Conservation (phyloP, 2,329 filamentous ascomycete genomes). For the Curvularia verruculosa region DNA sequence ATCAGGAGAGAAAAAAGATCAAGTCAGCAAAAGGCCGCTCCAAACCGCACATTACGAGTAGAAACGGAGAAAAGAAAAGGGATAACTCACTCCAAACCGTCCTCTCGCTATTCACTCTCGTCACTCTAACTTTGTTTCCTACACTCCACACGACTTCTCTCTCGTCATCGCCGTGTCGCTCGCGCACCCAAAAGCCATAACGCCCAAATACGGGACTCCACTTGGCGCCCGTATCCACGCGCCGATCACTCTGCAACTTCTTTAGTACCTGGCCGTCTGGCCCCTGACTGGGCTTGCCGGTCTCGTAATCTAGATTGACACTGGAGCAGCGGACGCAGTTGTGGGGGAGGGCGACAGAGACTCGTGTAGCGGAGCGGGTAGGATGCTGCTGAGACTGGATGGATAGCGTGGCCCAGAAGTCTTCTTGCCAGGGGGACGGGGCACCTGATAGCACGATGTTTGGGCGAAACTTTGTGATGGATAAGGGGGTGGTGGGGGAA, state of each 20-base stretch:
- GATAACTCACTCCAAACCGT: constrained; percentile 52
- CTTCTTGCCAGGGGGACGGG: constrained; percentile 52
- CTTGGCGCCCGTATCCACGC: constrained; percentile 54
- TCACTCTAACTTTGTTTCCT: constrained; percentile 54
- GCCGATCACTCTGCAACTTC: constrained; percentile 52
- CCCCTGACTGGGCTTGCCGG: constrained; percentile 49
- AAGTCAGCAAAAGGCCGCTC: not conserved
- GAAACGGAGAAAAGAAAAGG: not conserved
- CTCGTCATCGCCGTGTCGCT: constrained; percentile 10
- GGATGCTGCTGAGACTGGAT: constrained; percentile 24
- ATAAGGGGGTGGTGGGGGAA: constrained; percentile 41
- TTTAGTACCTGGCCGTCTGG: constrained; percentile 53
- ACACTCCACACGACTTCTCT: constrained; percentile 35
- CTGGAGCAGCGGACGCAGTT: constrained; percentile 56
- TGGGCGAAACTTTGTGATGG: constrained; percentile 56
- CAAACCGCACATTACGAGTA: no score
- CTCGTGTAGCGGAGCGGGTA: constrained; percentile 28
- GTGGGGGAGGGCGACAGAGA: constrained; percentile 49
- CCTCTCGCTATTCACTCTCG: constrained; percentile 47
- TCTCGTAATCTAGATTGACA: constrained; percentile 57
- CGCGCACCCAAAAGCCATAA: constrained; percentile 48
- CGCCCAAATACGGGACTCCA: constrained; percentile 57
- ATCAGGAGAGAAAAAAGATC: not conserved
- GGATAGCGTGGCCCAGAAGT: constrained; percentile 53
- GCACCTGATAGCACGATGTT: constrained; percentile 55